Base-by-base conservation (phyloP, 306 rosid species). In the Fragaria ananassa region DNA sequence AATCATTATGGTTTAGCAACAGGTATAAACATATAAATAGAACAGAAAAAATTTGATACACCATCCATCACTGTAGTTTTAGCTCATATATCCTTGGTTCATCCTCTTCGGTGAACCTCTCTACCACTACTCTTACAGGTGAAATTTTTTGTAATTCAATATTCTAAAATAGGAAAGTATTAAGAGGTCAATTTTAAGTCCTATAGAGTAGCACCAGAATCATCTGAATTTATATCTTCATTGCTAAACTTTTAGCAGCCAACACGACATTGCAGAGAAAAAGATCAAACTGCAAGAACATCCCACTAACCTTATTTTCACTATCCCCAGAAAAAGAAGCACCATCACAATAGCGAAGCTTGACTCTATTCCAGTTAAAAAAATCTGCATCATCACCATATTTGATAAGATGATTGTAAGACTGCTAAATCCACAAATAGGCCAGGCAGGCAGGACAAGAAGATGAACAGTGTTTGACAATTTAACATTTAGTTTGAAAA, bases 341-440 rank as follows among this genome's bases (percentile, higher is more conserved):
- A 37, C 99, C 99, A 61, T 96, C 99, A 76, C 99, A 96, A 57
- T 96, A 96, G n/a, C 99, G 98, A 80, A 96, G 86, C 87, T 96
- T 96, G 31, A 89, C 91, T 85, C 99, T 83, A 69, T 92, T 96
- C 98, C 98, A 96, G 80, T 92, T 96, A 89, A 79, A 92, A 87
- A 96, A 92, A 76, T 92, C 99, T 96, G 83, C 81, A 82, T 2
- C n/a, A 6, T 15, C 66, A 83, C 78, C 42, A 46, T 42, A 47
- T 53, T 34, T 56, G 78, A 69, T 64, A 70, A 69, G 19, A 80
- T 44, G 62, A 76, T 50, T 53, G 81, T 74, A 58, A 57, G 61
- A 66, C 31, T 10, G 70, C 23, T 12, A 76, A 61, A 37, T 70
- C 47, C 42, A 41, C 70, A 51, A n/a, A 63, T 46, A 58, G 29